Conservation (phyloP, 768 basidiomycete species). For the Gloeophyllum trabeum region DNA sequence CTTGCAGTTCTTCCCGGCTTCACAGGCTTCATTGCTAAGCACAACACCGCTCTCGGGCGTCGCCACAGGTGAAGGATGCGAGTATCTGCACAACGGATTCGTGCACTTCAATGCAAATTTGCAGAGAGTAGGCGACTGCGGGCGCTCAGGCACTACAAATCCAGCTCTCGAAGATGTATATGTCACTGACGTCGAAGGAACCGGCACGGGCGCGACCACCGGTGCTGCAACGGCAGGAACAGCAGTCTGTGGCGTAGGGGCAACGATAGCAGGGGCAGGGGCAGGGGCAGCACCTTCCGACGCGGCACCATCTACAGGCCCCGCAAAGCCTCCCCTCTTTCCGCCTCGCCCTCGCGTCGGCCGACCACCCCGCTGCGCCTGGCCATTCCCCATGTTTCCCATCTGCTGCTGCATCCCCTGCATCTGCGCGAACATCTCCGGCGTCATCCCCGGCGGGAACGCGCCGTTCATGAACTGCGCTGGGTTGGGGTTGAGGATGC, state of each 20-base stretch:
- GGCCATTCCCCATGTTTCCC: constrained; percentile 9
- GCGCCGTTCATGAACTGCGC: constrained; percentile 52
- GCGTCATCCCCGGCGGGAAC: constrained; percentile 42
- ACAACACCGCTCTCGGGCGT: constrained; percentile 93
- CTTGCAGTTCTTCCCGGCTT: constrained; percentile 78
- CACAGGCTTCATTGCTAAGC: constrained; percentile 87
- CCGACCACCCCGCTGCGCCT: constrained; percentile 34
- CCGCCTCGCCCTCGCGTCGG: constrained; percentile 30
- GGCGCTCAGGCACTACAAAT: constrained; percentile 62
- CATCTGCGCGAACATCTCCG: constrained; percentile 32
- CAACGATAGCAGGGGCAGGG: constrained; percentile 2
- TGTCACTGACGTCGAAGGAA: constrained; percentile 13
- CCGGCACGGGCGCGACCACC: constrained; percentile 5
- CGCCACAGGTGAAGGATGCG: constrained; percentile 95
- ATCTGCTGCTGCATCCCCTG: constrained; percentile 27
- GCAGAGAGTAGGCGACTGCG: constrained; percentile 85
- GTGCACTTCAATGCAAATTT: constrained; percentile 89
- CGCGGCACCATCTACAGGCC: constrained; percentile 7
- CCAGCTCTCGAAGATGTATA: constrained; percentile 24
- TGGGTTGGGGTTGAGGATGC: constrained; percentile 52
- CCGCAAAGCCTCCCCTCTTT: constrained; percentile 16
- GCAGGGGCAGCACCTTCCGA: constrained; percentile 9
- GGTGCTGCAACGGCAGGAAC: constrained; percentile 1
- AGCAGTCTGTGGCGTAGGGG: constrained; percentile 4
- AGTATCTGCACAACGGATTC: constrained; percentile 81